Evolutionary conservation across 768 basidiomycete species (phyloP), one percentile per base, ranked within the genome.

Genomic region (Galerina sulciceps): DNA sequence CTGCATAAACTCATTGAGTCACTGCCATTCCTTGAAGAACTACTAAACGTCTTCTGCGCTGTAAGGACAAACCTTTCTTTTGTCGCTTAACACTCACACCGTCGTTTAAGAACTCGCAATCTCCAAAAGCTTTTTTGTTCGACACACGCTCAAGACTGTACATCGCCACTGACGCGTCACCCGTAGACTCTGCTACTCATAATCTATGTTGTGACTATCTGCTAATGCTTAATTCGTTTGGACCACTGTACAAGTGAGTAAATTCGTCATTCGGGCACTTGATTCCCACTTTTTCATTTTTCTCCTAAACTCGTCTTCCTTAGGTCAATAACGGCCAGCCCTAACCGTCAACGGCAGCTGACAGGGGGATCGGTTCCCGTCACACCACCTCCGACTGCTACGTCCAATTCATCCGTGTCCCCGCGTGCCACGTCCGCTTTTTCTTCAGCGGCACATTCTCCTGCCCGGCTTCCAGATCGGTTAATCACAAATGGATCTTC

Each of bases 51-150:
- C 10, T 93, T 93, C 71, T 92, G 89, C 66, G 83, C 88, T 14
- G 91, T 91, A 60, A 58, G 85, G 70, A 4, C 43, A 22, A 11
- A 47, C 35, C 26, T 18, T 38, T 23, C 37, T 22, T 49, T 37
- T n/a, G 20, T 31, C 40, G n/a, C 23, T 46, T 26, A 35, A 37
- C 3, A 46, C 41, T 62, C 22, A 50, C 42, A 47, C 26, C 11
- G 34, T 50, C 31, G 13, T 34, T 53, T 15, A 64, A 96, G 94
- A 94, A 94, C 60, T 95, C 92, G 2, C 91, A 92, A 67, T 91
- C 95, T 31, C 88, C 93, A 37, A 99, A 99, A 71, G 93, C 94
- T 0, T 99, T 96, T 69, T 75, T 99, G 13, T 98, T 96, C 65
- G 96, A 99, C 68, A 87, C 85, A 15, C 81, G 81, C 4, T 94